Evolutionary conservation across 805 yeast genomes (phyloP), one percentile per base, ranked within the genome.

Genomic region (Ogataea salicorniae): DNA sequence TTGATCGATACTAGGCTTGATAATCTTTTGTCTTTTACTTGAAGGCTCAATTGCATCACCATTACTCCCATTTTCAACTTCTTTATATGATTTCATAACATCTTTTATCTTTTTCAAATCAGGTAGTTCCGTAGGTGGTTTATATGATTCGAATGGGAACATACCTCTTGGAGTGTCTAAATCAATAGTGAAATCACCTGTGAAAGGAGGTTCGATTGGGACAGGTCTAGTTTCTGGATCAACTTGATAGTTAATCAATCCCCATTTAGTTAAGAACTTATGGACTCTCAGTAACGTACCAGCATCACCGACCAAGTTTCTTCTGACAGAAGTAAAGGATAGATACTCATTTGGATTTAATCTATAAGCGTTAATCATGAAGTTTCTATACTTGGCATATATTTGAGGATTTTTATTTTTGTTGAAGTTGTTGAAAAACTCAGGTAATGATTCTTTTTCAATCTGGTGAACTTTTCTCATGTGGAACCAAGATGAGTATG

Each of bases 151-250:
- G 68, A 89, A 91, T 17, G 97, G 97, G 63, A 88, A 90, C 57
- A 89, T 70, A 0, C 97, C 97, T 53, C 95, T 75, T 42, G 97
- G 97, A 0, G 96, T 87, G 64, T 91, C 97, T 59, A 80, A 81
- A 49, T 80, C 83, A 2, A 87, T 83, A 46, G 82, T 77, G 69
- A 81, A 89, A 55, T 84, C 87, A 9, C 89, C 90, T 2, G 89
- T 80, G 56, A 75, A 80, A 20, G 90, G 91, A 40, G 88, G 85
- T 47, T 82, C 87, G 16, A 83, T 74, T 44, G 80, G 73, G 23
- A 76, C 75, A 4, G 95, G 94, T 52, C 83, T 77, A 46, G 82
- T 73, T 52, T 80, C 86, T 1, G 91, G 87, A 61, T 84, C 87
- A 2, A 91, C 95, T 66, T 91, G 97, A 64, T 91, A 91, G 66